These are phyloP conservation scores for Wickerhamiella shivajii DNA, from an alignment of 805 yeast genomes.

Conservation along the genomic window DNA sequence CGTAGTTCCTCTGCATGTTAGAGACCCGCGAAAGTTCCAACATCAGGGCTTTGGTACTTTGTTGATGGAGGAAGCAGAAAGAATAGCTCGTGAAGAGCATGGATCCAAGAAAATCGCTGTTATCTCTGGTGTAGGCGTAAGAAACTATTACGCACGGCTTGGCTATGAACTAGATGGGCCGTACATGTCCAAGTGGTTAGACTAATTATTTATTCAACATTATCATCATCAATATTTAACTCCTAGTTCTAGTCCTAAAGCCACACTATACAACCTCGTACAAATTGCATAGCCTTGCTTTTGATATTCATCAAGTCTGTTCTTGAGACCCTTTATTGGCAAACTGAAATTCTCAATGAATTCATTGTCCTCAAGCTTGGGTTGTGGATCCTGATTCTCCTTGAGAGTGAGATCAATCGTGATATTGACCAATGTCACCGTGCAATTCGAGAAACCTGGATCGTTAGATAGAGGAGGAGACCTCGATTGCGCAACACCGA, in stretches of 20 bases:
- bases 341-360: conserved; percentile 68
- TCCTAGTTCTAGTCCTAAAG: conserved; percentile 60
- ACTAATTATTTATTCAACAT: conserved; percentile 8
- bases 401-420: conserved; percentile 54
- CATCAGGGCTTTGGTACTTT: conserved; percentile 98
- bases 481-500: conserved; percentile 41
- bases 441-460: conserved; percentile 86
- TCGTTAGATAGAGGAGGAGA: conserved; percentile 49
- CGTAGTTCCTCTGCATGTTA: conserved; percentile 87
- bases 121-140: conserved; percentile 93
- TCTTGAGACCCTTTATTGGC: conserved; percentile 45
- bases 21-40: conserved; percentile 96
- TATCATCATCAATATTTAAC: not conserved
- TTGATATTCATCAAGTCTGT: conserved; percentile 36
- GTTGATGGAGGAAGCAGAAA: conserved; percentile 95
- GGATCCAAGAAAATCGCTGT: conserved; percentile 85
- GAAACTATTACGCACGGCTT: conserved; percentile 84
- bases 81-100: conserved; percentile 90
- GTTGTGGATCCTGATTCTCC: conserved; percentile 51
- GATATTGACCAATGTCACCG: conserved; percentile 61
- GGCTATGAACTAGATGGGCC: conserved; percentile 94
- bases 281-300: conserved; percentile 64
- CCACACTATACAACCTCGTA: conserved; percentile 75
- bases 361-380: conserved; percentile 77
- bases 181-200: conserved; percentile 70